Evolutionary conservation across 352 stramenopile genomes (phyloP).

Genomic region (Globisporangium acanthophoron): DNA sequence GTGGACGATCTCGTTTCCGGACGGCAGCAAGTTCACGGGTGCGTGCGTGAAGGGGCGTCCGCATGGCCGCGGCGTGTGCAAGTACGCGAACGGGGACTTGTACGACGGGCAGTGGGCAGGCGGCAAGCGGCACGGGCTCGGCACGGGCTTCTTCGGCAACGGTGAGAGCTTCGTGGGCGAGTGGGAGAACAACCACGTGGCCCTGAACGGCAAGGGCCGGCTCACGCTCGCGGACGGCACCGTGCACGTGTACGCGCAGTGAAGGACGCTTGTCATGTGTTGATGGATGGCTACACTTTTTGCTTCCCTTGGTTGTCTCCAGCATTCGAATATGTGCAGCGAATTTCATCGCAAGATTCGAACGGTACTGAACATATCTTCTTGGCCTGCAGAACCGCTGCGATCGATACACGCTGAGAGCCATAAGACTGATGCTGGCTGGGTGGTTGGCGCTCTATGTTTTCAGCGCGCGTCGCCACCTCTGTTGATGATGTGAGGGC

Average conservation of each 20-base stretch:
- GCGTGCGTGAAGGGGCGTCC: conserved; percentile 54
- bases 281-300: not conserved
- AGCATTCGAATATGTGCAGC: not conserved
- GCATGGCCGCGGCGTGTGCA: conserved; percentile 67
- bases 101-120: conserved; percentile 83
- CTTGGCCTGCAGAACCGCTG: too few relatives aligned
- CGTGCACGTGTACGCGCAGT: conserved; percentile 60
- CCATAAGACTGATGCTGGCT: too few relatives aligned
- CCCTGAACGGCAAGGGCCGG: conserved; percentile 59
- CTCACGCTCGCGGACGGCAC: conserved; percentile 71
- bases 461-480: not conserved
- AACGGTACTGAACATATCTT: not conserved
- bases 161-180: conserved; percentile 69
- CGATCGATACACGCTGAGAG: too few relatives aligned
- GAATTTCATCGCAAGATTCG: not conserved
- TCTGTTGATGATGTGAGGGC: not conserved
- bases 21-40: conserved; percentile 71
- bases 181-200: conserved; percentile 80
- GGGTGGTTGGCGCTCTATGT: not conserved
- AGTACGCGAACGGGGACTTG: conserved; percentile 78
- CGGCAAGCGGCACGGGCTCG: conserved; percentile 67
- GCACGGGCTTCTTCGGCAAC: conserved; percentile 68
- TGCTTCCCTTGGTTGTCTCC: not conserved
- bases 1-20: conserved; percentile 74
- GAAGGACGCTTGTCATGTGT: not conserved